These are phyloP conservation scores for Tolypocladium tundrense DNA, from an alignment of 2,329 filamentous ascomycete species.

Conservation along the genomic window DNA sequence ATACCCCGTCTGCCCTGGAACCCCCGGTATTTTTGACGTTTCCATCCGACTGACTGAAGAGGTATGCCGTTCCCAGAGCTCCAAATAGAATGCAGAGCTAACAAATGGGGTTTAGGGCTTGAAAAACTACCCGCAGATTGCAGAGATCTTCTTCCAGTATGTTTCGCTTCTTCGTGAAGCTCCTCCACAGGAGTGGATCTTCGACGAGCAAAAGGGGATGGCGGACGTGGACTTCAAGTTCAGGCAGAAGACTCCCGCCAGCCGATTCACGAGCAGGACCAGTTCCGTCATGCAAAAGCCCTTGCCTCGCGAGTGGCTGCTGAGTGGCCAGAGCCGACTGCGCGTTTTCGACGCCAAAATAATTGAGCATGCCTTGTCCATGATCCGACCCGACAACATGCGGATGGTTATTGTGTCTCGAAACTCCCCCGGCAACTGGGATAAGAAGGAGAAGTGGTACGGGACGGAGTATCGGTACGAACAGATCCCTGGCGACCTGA, in stretches of 20 bases:
- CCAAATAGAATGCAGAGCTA: background rate
- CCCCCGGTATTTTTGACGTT: slow-evolving; percentile 67
- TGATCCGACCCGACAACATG: slow-evolving; percentile 80
- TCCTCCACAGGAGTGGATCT: slow-evolving; percentile 84
- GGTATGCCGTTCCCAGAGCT: slow-evolving; percentile 27
- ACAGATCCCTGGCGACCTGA: slow-evolving; percentile 65
- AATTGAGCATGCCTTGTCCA: slow-evolving; percentile 64
- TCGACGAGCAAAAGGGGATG: slow-evolving; percentile 82
- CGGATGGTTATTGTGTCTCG: slow-evolving; percentile 74
- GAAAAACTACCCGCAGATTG: slow-evolving; percentile 70
- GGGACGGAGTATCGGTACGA: slow-evolving; percentile 86
- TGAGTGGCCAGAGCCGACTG: slow-evolving; percentile 69
- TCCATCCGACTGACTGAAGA: slow-evolving; percentile 75
- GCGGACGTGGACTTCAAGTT: slow-evolving; percentile 93
- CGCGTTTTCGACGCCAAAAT: slow-evolving; percentile 69
- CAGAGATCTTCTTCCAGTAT: slow-evolving; percentile 83
- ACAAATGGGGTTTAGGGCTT: slow-evolving; percentile 38
- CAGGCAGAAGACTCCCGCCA: slow-evolving; percentile 83
- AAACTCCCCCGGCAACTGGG: slow-evolving; percentile 73
- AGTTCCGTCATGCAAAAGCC: slow-evolving; percentile 88
- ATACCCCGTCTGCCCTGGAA: slow-evolving; percentile 66
- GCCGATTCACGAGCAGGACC: slow-evolving; percentile 76
- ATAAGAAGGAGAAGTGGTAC: slow-evolving; percentile 92
- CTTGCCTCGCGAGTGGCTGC: slow-evolving; percentile 73
- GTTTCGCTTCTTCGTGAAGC: slow-evolving; percentile 73